Evolutionary conservation across 2,329 filamentous ascomycete species (phyloP).

Genomic region (Pseudocercospora fuligena): DNA sequence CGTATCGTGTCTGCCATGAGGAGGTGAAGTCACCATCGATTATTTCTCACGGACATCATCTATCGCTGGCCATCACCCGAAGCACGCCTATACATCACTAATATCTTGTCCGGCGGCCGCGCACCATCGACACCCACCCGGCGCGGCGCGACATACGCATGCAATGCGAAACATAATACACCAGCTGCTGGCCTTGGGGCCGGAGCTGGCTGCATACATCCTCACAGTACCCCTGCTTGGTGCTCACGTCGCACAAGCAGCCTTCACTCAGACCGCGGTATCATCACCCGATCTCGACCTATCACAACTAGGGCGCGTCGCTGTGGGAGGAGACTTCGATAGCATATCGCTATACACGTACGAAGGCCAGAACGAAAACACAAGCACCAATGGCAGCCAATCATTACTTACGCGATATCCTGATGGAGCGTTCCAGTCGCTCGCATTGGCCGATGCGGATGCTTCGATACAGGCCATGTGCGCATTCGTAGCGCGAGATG

Average conservation of each 20-base stretch:
- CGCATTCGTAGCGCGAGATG: slow-evolving; percentile 69
- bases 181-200: slow-evolving; percentile 42
- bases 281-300: slow-evolving; percentile 73
- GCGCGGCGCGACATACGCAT: slow-evolving; percentile 14
- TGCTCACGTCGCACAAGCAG: slow-evolving; percentile 26
- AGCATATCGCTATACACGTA: slow-evolving; percentile 90
- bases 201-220: slow-evolving; percentile 41
- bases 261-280: slow-evolving; percentile 51
- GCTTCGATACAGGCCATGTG: slow-evolving; percentile 90
- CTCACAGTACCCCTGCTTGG: slow-evolving; percentile 35
- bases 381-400: slow-evolving; percentile 76
- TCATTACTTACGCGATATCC: slow-evolving; percentile 81
- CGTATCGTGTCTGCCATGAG: background rate
- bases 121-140: slow-evolving; percentile 11
- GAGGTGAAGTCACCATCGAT: background rate
- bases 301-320: slow-evolving; percentile 77
- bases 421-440: slow-evolving; percentile 77
- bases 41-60: slow-evolving; percentile 3
- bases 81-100: slow-evolving; percentile 7
- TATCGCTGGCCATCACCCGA: slow-evolving; percentile 2
- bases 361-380: slow-evolving; percentile 73
- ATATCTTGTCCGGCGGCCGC: slow-evolving; percentile 5
- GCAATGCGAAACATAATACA: slow-evolving; percentile 39
- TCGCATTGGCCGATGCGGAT: slow-evolving; percentile 77
- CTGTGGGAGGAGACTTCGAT: slow-evolving; percentile 85